Percentiles rank a stretch among this genome's conserved stretches.
Conservation (phyloP, 2,329 filamentous ascomycete genomes). For the Cladosporium cucumerinum region DNA sequence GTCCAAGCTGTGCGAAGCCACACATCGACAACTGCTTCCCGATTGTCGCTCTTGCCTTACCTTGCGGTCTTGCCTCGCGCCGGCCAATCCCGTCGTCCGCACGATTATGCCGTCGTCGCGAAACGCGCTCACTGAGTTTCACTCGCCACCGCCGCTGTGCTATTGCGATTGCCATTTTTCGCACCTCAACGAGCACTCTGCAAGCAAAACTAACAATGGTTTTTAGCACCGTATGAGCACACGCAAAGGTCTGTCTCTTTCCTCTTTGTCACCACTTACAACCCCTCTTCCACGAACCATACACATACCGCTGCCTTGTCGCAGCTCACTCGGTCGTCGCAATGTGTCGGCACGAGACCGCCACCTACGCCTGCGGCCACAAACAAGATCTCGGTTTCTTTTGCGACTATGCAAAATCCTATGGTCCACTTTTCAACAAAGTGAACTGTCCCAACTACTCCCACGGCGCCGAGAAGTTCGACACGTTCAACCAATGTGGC, state of each 20-base stretch:
- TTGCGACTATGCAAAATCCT: slow-evolving; percentile 13
- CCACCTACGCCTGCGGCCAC: slow-evolving; percentile 27
- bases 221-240: neutral
- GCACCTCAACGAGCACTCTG: neutral
- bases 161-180: neutral
- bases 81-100: neutral
- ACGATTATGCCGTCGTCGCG: neutral
- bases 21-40: neutral
- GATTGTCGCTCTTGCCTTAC: neutral
- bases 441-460: slow-evolving; percentile 17
- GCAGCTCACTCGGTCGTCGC: neutral
- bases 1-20: neutral
- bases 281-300: neutral
- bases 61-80: neutral
- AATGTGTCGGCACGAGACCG: slow-evolving; percentile 30
- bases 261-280: neutral
- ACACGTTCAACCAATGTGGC: slow-evolving; percentile 13
- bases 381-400: slow-evolving; percentile 11
- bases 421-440: slow-evolving; percentile 17
- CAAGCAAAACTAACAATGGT: neutral
- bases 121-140: neutral
- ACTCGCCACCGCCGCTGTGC: neutral
- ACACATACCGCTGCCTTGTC: neutral
- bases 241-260: neutral
- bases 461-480: neutral